Evolutionary conservation across 805 yeast species (phyloP), one percentile per base, ranked within the genome.

Genomic region (Wickerhamomyces kurtzmanii): DNA sequence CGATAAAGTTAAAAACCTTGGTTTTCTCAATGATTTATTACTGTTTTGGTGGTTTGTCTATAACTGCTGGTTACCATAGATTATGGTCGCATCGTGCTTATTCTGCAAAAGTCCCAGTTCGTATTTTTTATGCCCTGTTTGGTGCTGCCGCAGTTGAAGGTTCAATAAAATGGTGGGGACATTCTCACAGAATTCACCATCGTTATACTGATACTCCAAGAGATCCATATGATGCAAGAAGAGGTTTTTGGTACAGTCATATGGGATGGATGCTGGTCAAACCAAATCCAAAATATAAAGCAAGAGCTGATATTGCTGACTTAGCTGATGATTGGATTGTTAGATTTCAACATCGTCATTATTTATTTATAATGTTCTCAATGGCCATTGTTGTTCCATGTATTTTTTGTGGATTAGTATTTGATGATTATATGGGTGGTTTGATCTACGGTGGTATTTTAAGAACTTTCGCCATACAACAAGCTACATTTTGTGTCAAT

Each of bases 101-200:
- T 45, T 65, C 66, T 30, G 86, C 80, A 11, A 65, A 60, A 34
- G 51, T 64, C 47, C 76, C 83, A 11, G 61, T 77, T 23, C 68
- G 74, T 40, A 45, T 78, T 23, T 71, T 77, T 40, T 79, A 57
- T 47, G 93, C 89, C 5, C 53, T 78, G 16, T 81, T 81, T 44
- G 93, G 93, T 38, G 84, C 89, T 19, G 81, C 86, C 23, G 73
- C 86, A 31, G 75, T 81, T 27, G 86, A 81, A 53, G 93, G 93
- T 39, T 79, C 89, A 23, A 75, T 81, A 53, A 81, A 81, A 55
- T 81, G 91, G 91, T 82, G 93, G 93, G 72, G 79, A 26, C 91
- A 81, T 51, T 68, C 80, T 29, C 93, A 82, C 57, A 71, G 93
- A 68, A 67, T 81, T 31, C 93, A 82, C 53, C 93, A 82, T 59